These are phyloP conservation scores for Cyberlindnera euphorbiiphila DNA, from an alignment of 805 yeast genomes.

Conservation along the genomic window DNA sequence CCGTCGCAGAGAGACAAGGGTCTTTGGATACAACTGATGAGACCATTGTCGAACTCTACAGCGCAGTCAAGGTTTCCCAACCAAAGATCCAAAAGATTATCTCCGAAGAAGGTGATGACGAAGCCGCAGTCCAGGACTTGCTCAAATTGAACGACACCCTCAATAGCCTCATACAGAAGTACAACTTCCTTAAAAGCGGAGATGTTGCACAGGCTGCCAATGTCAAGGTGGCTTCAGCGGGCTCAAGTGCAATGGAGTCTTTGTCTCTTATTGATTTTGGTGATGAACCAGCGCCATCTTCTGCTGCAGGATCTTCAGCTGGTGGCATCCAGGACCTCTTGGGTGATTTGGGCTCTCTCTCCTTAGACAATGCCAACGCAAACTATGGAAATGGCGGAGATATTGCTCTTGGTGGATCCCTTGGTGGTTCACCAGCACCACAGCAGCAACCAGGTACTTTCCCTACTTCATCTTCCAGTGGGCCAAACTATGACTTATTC, in stretches of 20 bases:
- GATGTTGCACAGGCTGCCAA: conserved; percentile 50
- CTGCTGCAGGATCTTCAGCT: conserved; percentile 1
- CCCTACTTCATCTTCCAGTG: conserved; percentile 22
- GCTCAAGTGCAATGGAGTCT: conserved; percentile 30
- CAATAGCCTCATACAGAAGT: conserved; percentile 64
- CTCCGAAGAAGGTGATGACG: conserved; percentile 72
- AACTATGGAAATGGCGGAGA: conserved; percentile 52
- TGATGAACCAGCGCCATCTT: conserved; percentile 36
- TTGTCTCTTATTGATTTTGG: conserved; percentile 73
- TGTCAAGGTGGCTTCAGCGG: conserved; percentile 39
- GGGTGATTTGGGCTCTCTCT: conserved; percentile 63
- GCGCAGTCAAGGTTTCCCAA: conserved; percentile 75
- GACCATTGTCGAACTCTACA: conserved; percentile 72
- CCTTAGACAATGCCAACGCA: conserved; percentile 32
- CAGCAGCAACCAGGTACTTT: conserved; percentile 25
- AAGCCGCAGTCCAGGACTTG: conserved; percentile 60
- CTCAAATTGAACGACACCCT: conserved; percentile 72
- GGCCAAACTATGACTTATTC: conserved; percentile 27
- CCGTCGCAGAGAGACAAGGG: conserved; percentile 41
- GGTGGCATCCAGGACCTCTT: conserved; percentile 58
- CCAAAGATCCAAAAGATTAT: conserved; percentile 84
- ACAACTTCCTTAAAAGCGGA: conserved; percentile 61
- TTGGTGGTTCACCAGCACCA: conserved; percentile 29
- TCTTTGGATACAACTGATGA: conserved; percentile 46
- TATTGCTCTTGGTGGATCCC: conserved; percentile 32